phyloP scores from a whole-genome alignment of 179 eudicot genomes.

The Beta macrorhiza region DNA sequence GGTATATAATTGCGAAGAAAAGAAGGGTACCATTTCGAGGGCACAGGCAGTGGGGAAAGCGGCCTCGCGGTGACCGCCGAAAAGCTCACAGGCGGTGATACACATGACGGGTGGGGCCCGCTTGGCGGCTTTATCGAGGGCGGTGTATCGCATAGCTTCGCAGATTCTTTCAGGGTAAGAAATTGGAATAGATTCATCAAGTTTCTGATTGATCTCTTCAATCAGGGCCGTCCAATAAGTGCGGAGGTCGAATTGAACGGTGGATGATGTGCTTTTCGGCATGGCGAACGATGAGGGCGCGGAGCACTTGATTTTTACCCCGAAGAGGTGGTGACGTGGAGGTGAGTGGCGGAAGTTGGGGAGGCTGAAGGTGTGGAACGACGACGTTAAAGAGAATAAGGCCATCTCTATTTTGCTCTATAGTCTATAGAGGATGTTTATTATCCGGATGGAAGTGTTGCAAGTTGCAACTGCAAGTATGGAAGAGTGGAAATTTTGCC shows the following conservation, averaged over 20 bases:
- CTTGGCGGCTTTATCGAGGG: conserved; percentile 71
- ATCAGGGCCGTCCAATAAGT: conserved; percentile 69
- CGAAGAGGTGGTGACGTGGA: not conserved
- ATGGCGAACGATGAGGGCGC: conserved; percentile 12
- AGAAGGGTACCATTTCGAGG: conserved; percentile 71
- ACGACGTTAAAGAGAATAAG: conserved; percentile 29
- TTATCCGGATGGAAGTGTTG: not conserved
- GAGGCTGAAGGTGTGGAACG: conserved; percentile 21
- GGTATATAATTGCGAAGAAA: not conserved
- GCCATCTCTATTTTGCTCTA: conserved; percentile 6
- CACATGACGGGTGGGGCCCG: conserved; percentile 92
- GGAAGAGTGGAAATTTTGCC: not conserved
- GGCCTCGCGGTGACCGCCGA: conserved; percentile 68
- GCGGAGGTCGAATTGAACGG: conserved; percentile 58
- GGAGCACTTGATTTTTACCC: not conserved
- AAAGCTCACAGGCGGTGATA: conserved; percentile 85
- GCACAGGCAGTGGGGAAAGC: conserved; percentile 96
- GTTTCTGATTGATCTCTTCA: conserved; percentile 62
- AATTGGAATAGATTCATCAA: conserved; percentile 71
- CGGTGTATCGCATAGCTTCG: conserved; percentile 86
- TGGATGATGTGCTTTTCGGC: conserved; percentile 23
- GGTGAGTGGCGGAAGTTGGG: conserved; percentile 21
- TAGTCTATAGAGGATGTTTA: not conserved
- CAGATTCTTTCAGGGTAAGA: conserved; percentile 69
- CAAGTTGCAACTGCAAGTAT: not conserved